A percentile compares a stretch with the other conserved stretches of the same genome.
Evolutionary conservation across 2,329 filamentous ascomycete genomes (phyloP).

Genomic region (Pseudogymnoascus verrucosus): DNA sequence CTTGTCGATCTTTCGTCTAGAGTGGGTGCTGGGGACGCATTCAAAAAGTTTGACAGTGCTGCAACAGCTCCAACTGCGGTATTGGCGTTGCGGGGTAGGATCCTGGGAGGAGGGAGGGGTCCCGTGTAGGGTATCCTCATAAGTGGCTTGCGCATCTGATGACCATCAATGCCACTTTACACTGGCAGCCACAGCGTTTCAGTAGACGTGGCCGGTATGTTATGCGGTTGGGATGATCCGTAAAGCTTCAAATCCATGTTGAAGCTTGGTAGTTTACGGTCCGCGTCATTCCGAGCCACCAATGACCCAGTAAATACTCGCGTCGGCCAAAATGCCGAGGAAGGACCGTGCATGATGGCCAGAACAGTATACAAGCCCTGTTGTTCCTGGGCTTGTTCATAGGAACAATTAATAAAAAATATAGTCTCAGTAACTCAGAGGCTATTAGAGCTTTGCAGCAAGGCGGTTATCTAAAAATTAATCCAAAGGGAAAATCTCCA

Average conservation of each 20-base stretch:
- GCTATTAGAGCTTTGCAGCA: not conserved
- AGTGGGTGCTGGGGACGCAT: slow-evolving; percentile 44
- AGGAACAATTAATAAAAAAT: not conserved
- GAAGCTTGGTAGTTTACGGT: not conserved
- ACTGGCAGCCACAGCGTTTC: not conserved
- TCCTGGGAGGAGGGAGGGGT: slow-evolving; percentile 64
- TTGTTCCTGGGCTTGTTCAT: not conserved
- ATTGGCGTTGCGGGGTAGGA: slow-evolving; percentile 64
- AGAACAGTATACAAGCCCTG: not conserved
- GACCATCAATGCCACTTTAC: slow-evolving; percentile 12
- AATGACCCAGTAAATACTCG: not conserved
- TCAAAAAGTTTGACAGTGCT: slow-evolving; percentile 71
- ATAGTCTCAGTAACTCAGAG: not conserved
- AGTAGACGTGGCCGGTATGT: not conserved
- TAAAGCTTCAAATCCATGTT: not conserved
- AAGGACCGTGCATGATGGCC: not conserved
- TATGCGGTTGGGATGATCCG: not conserved
- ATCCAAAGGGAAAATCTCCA: not conserved
- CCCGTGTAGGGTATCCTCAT: slow-evolving; percentile 90
- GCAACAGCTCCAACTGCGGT: slow-evolving; percentile 65
- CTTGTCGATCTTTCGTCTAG: slow-evolving; percentile 34
- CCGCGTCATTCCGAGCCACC: not conserved
- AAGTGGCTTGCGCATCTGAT: slow-evolving; percentile 58
- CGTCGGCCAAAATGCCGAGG: not conserved
- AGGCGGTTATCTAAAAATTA: not conserved